Percentiles rank a stretch among this genome's conserved stretches.
phyloP scores from a whole-genome alignment of 2,329 filamentous ascomycete genomes.

The Lojkania enalia region DNA sequence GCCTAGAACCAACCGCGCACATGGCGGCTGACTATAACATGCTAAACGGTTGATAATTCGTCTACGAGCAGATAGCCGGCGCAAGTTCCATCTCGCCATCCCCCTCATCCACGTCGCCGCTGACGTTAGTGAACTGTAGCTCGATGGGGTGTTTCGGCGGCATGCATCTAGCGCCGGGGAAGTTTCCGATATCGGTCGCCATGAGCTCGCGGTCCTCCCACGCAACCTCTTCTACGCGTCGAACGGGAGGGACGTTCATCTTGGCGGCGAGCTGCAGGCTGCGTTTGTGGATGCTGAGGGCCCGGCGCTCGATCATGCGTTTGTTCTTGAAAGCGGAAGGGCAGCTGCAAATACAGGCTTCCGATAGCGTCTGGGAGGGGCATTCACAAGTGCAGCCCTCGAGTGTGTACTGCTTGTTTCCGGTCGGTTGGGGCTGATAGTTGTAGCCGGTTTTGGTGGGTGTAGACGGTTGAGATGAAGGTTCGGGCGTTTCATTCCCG shows the following conservation, averaged over 20 bases:
- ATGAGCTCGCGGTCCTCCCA: slow-evolving; percentile 48
- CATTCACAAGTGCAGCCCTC: slow-evolving; percentile 37
- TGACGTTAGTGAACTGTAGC: slow-evolving; percentile 49
- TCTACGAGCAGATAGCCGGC: slow-evolving; percentile 36
- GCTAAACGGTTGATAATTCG: too few species aligned
- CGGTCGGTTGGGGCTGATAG: slow-evolving; percentile 5
- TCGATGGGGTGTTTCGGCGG: slow-evolving; percentile 44
- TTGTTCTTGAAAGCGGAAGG: slow-evolving; percentile 21
- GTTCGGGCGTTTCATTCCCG: slow-evolving; percentile 19
- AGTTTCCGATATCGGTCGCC: slow-evolving; percentile 46
- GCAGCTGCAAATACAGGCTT: slow-evolving; percentile 28
- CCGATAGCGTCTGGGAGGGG: slow-evolving; percentile 24
- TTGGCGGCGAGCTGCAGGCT: slow-evolving; percentile 12
- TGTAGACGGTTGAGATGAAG: slow-evolving; percentile 7
- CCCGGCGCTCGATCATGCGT: slow-evolving; percentile 35
- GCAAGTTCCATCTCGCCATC: slow-evolving; percentile 51
- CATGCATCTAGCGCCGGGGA: slow-evolving; percentile 43
- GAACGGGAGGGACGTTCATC: slow-evolving; percentile 29
- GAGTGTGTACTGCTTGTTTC: slow-evolving; percentile 26
- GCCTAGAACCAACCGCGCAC: too few species aligned
- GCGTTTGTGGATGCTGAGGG: slow-evolving; percentile 36
- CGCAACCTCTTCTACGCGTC: slow-evolving; percentile 32
- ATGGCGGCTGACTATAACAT: too few species aligned
- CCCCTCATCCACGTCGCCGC: slow-evolving; percentile 48
- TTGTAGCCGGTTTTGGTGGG: slow-evolving; percentile 14